Conservation (phyloP, 371 early-diverging fungal genomes). For the Mortierella sp. region DNA sequence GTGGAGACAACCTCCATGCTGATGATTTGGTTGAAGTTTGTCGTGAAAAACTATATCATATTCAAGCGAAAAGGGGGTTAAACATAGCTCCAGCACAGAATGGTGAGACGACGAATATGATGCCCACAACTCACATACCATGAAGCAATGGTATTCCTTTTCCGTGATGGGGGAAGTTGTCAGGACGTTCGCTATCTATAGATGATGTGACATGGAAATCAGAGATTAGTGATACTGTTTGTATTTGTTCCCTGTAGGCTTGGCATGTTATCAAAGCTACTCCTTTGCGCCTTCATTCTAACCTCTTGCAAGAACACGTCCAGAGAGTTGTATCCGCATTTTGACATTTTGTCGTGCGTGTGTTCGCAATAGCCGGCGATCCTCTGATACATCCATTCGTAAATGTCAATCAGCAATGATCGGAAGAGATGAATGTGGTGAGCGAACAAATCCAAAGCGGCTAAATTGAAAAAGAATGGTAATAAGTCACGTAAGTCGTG, state of each 20-base stretch:
- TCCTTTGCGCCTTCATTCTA: conserved; percentile 7
- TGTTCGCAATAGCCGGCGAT: conserved; percentile 65
- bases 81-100: background rate
- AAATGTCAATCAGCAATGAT: conserved; percentile 60
- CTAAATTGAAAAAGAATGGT: conserved; percentile 38
- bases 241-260: background rate
- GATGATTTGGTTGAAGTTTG: conserved; percentile 60
- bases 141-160: conserved; percentile 55
- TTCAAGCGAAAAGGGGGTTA: background rate
- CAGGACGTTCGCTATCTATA: conserved; percentile 57
- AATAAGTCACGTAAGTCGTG: background rate
- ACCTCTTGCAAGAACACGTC: conserved; percentile 70
- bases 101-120: background rate
- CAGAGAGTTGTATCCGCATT: conserved; percentile 66
- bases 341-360: conserved; percentile 65
- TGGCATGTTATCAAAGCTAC: background rate
- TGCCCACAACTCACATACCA: conserved; percentile 33
- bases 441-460: conserved; percentile 70
- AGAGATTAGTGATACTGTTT: background rate
- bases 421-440: conserved; percentile 69
- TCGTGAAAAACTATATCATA: conserved; percentile 66
- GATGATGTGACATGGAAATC: background rate
- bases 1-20: conserved; percentile 59
- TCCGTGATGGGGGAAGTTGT: conserved; percentile 29
- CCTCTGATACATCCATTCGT: conserved; percentile 62